Conservation (phyloP, 805 yeast genomes). For the Ogataea philodendri region DNA sequence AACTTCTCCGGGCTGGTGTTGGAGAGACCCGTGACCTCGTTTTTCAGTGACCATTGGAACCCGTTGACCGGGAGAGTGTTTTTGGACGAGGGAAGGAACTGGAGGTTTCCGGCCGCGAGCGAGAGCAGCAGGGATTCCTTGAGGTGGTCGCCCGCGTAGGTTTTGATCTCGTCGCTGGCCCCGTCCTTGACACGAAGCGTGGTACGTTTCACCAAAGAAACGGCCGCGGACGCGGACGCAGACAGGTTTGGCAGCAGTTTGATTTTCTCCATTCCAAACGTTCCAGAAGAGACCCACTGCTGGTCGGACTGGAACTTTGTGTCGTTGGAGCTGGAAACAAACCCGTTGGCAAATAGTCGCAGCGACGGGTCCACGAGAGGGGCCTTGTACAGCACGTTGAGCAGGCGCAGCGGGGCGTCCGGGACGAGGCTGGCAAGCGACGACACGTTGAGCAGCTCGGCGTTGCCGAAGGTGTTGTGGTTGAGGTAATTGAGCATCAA, state of each 20-base stretch:
- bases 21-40: constrained; percentile 44
- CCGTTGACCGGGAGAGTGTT: constrained; percentile 50
- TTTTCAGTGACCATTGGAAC: constrained; percentile 35
- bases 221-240: constrained; percentile 42
- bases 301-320: constrained; percentile 54
- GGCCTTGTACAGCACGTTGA: constrained; percentile 45
- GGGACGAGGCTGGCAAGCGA: constrained; percentile 44
- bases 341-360: constrained; percentile 46
- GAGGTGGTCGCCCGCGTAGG: constrained; percentile 58
- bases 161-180: constrained; percentile 56
- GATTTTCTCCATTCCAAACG: constrained; percentile 45
- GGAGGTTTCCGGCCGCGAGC: constrained; percentile 43
- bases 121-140: constrained; percentile 54
- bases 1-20: constrained; percentile 31
- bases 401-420: constrained; percentile 53
- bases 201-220: constrained; percentile 58
- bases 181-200: constrained; percentile 48
- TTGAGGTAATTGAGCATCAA: constrained; percentile 36
- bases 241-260: constrained; percentile 6
- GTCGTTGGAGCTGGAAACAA: constrained; percentile 48
- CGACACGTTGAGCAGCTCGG: constrained; percentile 56
- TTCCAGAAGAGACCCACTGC: constrained; percentile 47
- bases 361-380: constrained; percentile 47
- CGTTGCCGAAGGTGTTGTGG: constrained; percentile 64
- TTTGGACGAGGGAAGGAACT: constrained; percentile 31